Evolutionary conservation across 202 grass and related monocot genomes (phyloP), one percentile per base, ranked within the genome.

Genomic region (Hordeum pubiflorum): DNA sequence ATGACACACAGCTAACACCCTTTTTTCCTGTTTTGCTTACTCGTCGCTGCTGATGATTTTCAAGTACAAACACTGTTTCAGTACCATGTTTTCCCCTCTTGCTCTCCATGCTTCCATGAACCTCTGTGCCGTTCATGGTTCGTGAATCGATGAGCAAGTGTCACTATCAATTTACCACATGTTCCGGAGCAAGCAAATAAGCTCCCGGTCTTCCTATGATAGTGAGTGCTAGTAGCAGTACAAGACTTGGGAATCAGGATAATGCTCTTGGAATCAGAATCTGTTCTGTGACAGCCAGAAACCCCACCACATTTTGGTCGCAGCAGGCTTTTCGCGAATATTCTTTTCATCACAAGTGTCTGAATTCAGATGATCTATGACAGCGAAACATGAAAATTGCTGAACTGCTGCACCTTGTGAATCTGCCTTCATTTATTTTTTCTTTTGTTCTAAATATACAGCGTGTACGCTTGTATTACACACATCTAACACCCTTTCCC

Each of bases 1-100:
- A 46, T 46, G 4, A 46, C 5, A 46, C 43, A 46, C 43, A 15
- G 43, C 39, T 41, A 41, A 41, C 38, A 10, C 38, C 38, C 7
- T 39, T 39, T 39, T 39, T 9, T 39, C 9, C 38, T 40, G 38
- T 40, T 41, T 41, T 41, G 39, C 10, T 41, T 0, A 41, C 39
- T 41, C 11, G 39, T 41, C 39, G 39, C 3, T 41, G 9, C 39
- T 41, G 39, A 41, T 11, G 39, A 11, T 41, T 41, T 41, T 11
- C 10, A 41, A 41, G 3, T 3, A 43, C 41, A 43, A 43, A 43
- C 40, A 43, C 40, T 43, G 41, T 13, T 94, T 94, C 39, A 27
- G 20, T 44, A 69, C 10, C 36, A 21, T 52, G 33, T 8, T 6
- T 56, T 0, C 2, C 5, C 1, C 13, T 0, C 14, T 17, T 18